phyloP scores from a whole-genome alignment of 108 stramenopile species.

The Cyclotella baltica region DNA sequence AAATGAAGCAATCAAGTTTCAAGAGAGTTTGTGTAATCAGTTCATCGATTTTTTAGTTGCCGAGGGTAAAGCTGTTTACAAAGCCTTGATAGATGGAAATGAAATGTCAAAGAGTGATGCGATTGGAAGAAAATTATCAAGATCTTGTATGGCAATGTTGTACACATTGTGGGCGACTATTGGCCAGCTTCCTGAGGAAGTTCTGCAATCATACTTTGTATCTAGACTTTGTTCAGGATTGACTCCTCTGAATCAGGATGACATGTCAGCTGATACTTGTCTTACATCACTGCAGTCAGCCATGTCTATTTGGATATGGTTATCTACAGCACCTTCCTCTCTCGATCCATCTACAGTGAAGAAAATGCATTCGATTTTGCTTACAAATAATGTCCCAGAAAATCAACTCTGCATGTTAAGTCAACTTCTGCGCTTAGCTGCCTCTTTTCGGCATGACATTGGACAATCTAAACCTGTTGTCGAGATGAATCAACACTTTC shows the following conservation, averaged over 20 bases:
- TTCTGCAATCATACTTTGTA: slow-evolving; percentile 23
- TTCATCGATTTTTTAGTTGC: slow-evolving; percentile 45
- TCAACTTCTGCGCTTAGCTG: slow-evolving; percentile 60
- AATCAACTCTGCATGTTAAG: slow-evolving; percentile 37
- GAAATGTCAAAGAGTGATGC: slow-evolving; percentile 5
- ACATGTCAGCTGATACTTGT: not conserved
- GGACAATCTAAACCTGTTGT: slow-evolving; percentile 20
- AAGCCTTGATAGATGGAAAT: slow-evolving; percentile 8
- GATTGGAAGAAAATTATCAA: slow-evolving; percentile 14
- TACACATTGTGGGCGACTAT: slow-evolving; percentile 50
- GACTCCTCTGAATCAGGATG: not conserved
- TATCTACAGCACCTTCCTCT: slow-evolving; percentile 40
- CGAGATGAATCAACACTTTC: slow-evolving; percentile 25
- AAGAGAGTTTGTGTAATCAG: slow-evolving; percentile 53
- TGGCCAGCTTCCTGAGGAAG: slow-evolving; percentile 29
- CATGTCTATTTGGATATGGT: slow-evolving; percentile 37
- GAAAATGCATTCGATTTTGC: slow-evolving; percentile 43
- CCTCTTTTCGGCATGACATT: slow-evolving; percentile 7
- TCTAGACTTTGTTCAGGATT: slow-evolving; percentile 30
- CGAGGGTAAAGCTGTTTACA: slow-evolving; percentile 22
- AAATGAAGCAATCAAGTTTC: not conserved
- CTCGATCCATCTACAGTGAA: slow-evolving; percentile 50
- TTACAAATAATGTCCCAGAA: slow-evolving; percentile 11
- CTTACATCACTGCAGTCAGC: slow-evolving; percentile 41
- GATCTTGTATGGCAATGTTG: slow-evolving; percentile 38